Conservation (phyloP, 192 early-diverging fungal genomes). For the Backusella tarrabulga region DNA sequence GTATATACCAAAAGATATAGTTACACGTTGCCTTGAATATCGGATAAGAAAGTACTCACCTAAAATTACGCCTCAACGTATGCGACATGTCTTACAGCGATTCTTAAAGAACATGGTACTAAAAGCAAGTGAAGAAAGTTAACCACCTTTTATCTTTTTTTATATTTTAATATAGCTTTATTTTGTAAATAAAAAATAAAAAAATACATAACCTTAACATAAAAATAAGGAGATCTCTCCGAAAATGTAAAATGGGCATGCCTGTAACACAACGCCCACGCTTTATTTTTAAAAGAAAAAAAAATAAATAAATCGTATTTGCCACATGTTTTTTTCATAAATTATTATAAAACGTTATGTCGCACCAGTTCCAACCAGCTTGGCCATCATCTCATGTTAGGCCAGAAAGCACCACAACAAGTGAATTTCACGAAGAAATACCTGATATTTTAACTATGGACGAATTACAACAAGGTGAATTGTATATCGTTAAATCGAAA, state of each 20-base stretch:
- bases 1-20: constrained; percentile 23
- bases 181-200: constrained; percentile 12
- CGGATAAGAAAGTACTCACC: constrained; percentile 32
- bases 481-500: constrained; percentile 37
- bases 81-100: constrained; percentile 35
- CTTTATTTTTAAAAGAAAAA: neutral
- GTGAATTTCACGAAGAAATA: neutral
- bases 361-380: neutral
- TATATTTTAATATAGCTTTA: constrained; percentile 4
- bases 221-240: neutral
- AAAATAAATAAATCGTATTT: neutral
- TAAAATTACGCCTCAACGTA: constrained; percentile 31
- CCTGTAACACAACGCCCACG: neutral
- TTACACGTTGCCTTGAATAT: constrained; percentile 30
- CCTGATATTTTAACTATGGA: constrained; percentile 5
- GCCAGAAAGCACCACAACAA: neutral
- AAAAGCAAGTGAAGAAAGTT: constrained; percentile 26
- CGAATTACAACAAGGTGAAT: constrained; percentile 33
- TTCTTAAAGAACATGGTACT: constrained; percentile 40
- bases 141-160: neutral
- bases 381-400: neutral
- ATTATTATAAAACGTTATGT: neutral
- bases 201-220: neutral
- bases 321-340: constrained; percentile 7
- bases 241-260: neutral